These are phyloP conservation scores for Cladosporium halotolerans DNA, from an alignment of 2,329 filamentous ascomycete species.

Conservation along the genomic window DNA sequence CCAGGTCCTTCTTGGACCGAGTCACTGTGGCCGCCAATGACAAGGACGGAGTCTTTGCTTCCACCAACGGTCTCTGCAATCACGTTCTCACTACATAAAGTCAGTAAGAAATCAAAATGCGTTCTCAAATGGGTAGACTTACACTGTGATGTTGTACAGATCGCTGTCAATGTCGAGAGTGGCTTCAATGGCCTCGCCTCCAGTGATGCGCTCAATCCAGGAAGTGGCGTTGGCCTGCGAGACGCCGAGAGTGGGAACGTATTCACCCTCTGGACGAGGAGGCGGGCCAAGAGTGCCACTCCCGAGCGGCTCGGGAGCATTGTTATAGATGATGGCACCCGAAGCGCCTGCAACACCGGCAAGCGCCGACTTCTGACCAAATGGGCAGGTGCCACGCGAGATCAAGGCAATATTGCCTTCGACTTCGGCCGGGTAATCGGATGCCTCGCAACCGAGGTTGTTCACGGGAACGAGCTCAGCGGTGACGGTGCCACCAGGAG, in stretches of 20 bases:
- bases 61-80: conserved; percentile 55
- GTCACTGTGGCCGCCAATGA: conserved; percentile 56
- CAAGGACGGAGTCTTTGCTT: conserved; percentile 53
- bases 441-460: conserved; percentile 56
- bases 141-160: conserved; percentile 43
- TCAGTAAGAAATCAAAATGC: background rate
- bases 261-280: conserved; percentile 44
- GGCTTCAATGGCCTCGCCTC: conserved; percentile 34
- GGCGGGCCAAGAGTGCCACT: conserved; percentile 62
- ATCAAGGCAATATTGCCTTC: conserved; percentile 64
- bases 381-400: conserved; percentile 62
- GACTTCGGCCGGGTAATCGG: conserved; percentile 57
- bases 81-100: conserved; percentile 44
- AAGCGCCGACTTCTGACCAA: conserved; percentile 62
- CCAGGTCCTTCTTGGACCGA: conserved; percentile 58
- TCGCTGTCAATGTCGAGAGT: conserved; percentile 39
- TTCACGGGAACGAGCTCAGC: conserved; percentile 52
- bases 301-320: conserved; percentile 45
- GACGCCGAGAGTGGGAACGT: conserved; percentile 65
- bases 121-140: conserved; percentile 6
- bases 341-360: conserved; percentile 65
- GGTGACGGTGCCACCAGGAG: conserved; percentile 55
- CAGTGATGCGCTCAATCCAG: conserved; percentile 49
- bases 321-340: conserved; percentile 71
- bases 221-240: conserved; percentile 53